Evolutionary conservation across 1,139 yeast genomes (phyloP).

Genomic region (Pichia kudriavzevii): DNA sequence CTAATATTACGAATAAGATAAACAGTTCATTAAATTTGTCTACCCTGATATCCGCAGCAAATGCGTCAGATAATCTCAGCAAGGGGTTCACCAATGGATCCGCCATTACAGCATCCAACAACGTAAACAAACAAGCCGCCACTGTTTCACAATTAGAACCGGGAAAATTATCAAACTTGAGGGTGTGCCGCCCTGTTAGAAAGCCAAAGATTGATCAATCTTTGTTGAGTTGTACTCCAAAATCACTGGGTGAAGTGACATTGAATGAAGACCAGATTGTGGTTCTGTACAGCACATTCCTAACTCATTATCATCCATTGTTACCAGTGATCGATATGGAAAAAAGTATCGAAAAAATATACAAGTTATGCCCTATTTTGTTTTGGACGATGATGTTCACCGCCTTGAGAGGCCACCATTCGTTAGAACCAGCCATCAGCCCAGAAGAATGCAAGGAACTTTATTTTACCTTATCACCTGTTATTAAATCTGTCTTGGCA

Average conservation of each 20-base stretch:
- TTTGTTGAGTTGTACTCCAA: conserved; percentile 45
- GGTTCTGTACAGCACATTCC: conserved; percentile 64
- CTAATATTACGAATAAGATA: neutral
- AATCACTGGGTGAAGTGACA: conserved; percentile 59
- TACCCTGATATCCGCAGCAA: conserved; percentile 15
- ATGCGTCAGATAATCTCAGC: conserved; percentile 2
- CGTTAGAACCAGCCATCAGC: conserved; percentile 24
- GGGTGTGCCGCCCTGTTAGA: conserved; percentile 21
- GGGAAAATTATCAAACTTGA: too few species aligned
- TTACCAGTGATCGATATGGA: conserved; percentile 79
- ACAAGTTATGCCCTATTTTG: conserved; percentile 72
- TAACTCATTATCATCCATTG: conserved; percentile 68
- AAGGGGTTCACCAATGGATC: too few species aligned
- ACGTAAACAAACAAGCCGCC: neutral
- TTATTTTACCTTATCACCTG: conserved; percentile 52
- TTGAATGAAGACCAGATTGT: conserved; percentile 55
- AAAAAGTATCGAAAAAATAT: conserved; percentile 76
- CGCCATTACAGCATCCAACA: conserved; percentile 1
- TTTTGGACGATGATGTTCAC: conserved; percentile 93
- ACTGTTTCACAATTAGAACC: too few species aligned
- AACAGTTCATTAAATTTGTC: conserved; percentile 7
- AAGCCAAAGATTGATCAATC: conserved; percentile 11
- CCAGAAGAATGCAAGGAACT: conserved; percentile 32
- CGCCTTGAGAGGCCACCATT: conserved; percentile 52
- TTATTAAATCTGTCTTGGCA: conserved; percentile 69